Evolutionary conservation across 2,329 filamentous ascomycete species (phyloP).

Genomic region (Phoma herbarum): DNA sequence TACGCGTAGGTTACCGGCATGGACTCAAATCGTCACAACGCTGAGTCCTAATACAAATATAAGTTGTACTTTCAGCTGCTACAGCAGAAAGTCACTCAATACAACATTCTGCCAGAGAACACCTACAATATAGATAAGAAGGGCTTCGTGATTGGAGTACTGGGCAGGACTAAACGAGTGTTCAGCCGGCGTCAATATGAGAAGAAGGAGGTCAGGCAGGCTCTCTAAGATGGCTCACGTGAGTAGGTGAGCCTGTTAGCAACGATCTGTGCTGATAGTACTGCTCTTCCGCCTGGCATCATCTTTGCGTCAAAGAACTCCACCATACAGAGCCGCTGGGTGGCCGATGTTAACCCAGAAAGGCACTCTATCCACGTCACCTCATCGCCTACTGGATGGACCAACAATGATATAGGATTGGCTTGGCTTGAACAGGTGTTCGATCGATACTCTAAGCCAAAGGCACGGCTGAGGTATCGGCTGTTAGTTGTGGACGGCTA

Average conservation of each 20-base stretch:
- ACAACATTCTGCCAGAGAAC: not conserved
- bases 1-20: not conserved
- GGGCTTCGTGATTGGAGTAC: not conserved
- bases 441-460: not conserved
- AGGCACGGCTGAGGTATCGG: no score
- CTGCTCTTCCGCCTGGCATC: not conserved
- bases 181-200: not conserved
- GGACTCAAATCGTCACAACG: conserved; percentile 4
- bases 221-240: not conserved
- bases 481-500: no score
- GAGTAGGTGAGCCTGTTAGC: not conserved
- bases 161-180: not conserved
- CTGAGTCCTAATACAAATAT: not conserved
- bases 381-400: no score
- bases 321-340: not conserved
- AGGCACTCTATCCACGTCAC: no score
- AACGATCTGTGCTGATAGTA: not conserved
- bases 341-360: no score
- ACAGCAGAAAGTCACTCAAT: conserved; percentile 3
- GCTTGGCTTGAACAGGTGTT: not conserved
- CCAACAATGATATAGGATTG: no score
- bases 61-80: conserved; percentile 3
- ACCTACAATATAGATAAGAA: conserved; percentile 6
- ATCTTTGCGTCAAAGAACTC: not conserved
- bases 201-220: not conserved